Evolutionary conservation across 192 early-diverging fungal species (phyloP), one percentile per base, ranked within the genome.

Genomic region (Dissophora globulifera): DNA sequence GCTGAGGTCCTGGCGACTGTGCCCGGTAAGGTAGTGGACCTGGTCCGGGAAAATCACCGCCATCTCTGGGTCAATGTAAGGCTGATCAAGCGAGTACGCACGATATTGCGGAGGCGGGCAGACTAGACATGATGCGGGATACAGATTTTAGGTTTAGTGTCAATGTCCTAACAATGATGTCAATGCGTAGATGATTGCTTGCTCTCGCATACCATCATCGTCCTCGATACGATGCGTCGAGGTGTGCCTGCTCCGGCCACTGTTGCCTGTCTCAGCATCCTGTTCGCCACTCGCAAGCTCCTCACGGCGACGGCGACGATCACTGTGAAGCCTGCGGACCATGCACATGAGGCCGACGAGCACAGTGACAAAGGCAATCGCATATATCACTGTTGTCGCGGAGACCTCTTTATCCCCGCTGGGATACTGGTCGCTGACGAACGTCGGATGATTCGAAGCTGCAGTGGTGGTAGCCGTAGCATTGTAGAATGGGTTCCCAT

Each of bases 51-150:
- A 59, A 12, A 52, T 25, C 13, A 52, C 13, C 5, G 57, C 32
- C 57, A 69, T 59, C 40, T 59, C 50, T 26, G 66, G 48, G 19
- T 69, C 66, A 3, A 59, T 16, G 5, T 51, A 47, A 3, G 57
- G 48, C 26, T 59, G 56, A 20, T 69, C 66, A 6, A 23, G 40
- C 1, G n/a, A 22, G 38, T 59, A 52, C 2, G 56, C 19, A 26
- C 66, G 66, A 20, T 69, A 69, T 23, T 69, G 66, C 11, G 64
- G 64, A n/a, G 66, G 66, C 10, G 66, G 56, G n/a, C 56, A 46
- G 40, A 30, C 66, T 51, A 41, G n/a, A n/a, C n/a, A n/a, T n/a
- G n/a, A n/a, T n/a, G n/a, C n/a, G n/a, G n/a, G n/a, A n/a, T n/a
- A n/a, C n/a, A n/a, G n/a, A n/a, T n/a, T n/a, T n/a, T n/a, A n/a